Evolutionary conservation across 768 basidiomycete species (phyloP), one percentile per base, ranked within the genome.

Genomic region (Suillus spraguei): DNA sequence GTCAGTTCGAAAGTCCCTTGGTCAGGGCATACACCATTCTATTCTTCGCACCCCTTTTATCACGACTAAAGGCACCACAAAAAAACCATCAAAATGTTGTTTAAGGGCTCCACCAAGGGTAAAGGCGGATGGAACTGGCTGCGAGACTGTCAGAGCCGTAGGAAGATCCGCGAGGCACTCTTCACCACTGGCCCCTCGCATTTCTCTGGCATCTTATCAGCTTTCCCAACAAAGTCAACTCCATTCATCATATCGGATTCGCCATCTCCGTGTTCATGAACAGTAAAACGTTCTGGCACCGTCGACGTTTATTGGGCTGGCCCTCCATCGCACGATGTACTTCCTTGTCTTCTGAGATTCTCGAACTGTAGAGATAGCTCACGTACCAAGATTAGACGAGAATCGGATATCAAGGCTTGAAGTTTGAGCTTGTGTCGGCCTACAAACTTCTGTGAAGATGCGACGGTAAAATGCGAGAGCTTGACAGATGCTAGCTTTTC

Each of bases 311-410:
- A 50, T 82, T 79, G 50, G 76, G 42, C 59, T 75, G 76, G 60
- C 85, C 82, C 55, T 84, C 78, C 61, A 90, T 66, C 20, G 81
- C 77, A 60, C 82, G 82, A 42, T 83, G 81, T 62, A 87, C 78
- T 53, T 85, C 80, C 55, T 82, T 79, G 65, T 92, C 85, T 69
- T 92, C 90, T 8, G 70, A 4, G 78, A 82, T 56, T 90, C 85
- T 46, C 85, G 82, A 65, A 88, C 84, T 3, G 91, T 90, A 3
- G 75, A 71, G 4, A 79, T 70, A 69, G 83, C 88, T 14, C 90
- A 89, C 1, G 94, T 89, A 17, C 95, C 94, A 60, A 97, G 85
- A 2, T 88, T 90, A 8, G 95, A 85, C 17, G 95, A 94, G 4
- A 28, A 28, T 28, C 4, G 28, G 4, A 28, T 2, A 28, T 28